Evolutionary conservation across 768 basidiomycete genomes (phyloP).

Genomic region (Chalciporus chontae): DNA sequence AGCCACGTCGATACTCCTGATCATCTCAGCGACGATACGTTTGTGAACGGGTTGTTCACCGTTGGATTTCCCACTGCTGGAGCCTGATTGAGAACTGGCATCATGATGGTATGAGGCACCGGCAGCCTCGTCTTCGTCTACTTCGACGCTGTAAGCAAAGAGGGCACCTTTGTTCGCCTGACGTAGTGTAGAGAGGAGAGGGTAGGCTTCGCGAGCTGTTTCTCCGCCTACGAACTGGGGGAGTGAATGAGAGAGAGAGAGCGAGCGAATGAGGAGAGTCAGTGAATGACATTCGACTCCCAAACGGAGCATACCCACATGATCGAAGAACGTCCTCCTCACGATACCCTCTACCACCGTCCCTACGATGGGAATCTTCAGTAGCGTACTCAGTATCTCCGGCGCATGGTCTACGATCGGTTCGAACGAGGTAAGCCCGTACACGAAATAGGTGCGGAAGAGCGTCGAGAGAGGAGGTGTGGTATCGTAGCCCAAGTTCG

Average conservation of each 20-base stretch:
- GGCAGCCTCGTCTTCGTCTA: slow-evolving; percentile 56
- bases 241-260: too few species aligned
- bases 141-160: slow-evolving; percentile 85
- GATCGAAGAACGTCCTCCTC: slow-evolving; percentile 79
- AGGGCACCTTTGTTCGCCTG: slow-evolving; percentile 68
- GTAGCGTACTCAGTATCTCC: slow-evolving; percentile 49
- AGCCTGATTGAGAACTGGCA: slow-evolving; percentile 1
- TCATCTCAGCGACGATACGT: slow-evolving; percentile 69
- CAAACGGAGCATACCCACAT: slow-evolving; percentile 41
- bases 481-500: neutral
- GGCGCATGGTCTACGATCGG: slow-evolving; percentile 75
- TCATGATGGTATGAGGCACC: slow-evolving; percentile 12
- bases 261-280: neutral
- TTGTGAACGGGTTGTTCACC: slow-evolving; percentile 43
- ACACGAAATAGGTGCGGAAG: slow-evolving; percentile 76
- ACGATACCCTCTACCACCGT: slow-evolving; percentile 67
- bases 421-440: slow-evolving; percentile 76
- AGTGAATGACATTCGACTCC: neutral
- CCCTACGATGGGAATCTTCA: slow-evolving; percentile 50
- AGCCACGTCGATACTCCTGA: slow-evolving; percentile 71
- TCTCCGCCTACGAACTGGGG: slow-evolving; percentile 93
- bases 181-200: slow-evolving; percentile 61
- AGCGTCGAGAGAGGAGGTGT: slow-evolving; percentile 37
- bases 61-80: neutral
- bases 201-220: slow-evolving; percentile 63